Evolutionary conservation across 2,329 filamentous ascomycete species (phyloP), one percentile per base, ranked within the genome.

Genomic region (Balansia obtecta): DNA sequence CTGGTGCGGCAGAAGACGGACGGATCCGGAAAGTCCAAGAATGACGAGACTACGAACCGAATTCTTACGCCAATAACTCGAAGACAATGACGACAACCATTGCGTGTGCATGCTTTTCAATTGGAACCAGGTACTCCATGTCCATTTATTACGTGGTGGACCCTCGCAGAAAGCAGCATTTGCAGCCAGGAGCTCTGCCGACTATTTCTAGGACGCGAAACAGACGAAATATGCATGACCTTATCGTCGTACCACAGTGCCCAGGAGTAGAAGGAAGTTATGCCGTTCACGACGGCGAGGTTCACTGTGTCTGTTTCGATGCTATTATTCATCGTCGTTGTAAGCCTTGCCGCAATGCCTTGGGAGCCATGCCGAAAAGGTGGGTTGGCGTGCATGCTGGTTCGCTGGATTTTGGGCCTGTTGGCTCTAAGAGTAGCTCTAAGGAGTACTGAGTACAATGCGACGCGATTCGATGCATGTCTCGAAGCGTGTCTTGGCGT

Each of bases 331-430:
- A 7, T 18, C 37, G 22, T 37, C 44, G 33, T 27, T 30, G 44
- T 50, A 32, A 43, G 45, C 49, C 49, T 51, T 51, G 37, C 27
- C 49, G 33, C 9, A 48, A 48, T 48, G 49, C 45, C 49, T 51
- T 40, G 33, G 38, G 13, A 30, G 44, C 40, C 10, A 42, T 22
- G 34, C 5, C 15, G 45, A 44, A 34, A 32, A 43, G 49, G 45
- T 43, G 44, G 49, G 49, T 50, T 50, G 49, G 44, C 15, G 42
- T 41, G 50, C 41, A 45, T 42, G 46, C 50, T 46, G 46, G 43
- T 43, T 44, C 40, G 45, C 45, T 39, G 45, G 22, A 18, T 43
- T 32, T 32, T 30, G 30, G 38, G 5, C 8, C 33, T 8, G 34
- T 46, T 46, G 48, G 48, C 33, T 46, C 43, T 22, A 46, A 38